Percentiles rank a stretch among this genome's conserved stretches.
phyloP scores from a whole-genome alignment of 345 rosid species.

The Rhizophora apiculata region DNA sequence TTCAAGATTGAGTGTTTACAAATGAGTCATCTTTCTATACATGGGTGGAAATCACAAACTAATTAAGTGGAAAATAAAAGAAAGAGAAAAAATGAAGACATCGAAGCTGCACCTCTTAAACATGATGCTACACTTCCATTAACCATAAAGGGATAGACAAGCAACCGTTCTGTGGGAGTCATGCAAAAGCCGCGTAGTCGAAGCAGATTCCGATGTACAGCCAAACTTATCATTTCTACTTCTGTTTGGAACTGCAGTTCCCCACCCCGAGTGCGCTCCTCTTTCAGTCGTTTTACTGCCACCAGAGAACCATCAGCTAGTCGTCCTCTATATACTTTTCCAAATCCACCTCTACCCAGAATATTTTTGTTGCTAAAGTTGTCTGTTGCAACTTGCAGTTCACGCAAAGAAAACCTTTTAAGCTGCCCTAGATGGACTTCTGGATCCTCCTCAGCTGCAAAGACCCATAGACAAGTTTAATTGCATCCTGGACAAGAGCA shows the following conservation, averaged over 20 bases:
- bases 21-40: no score
- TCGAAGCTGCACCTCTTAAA: constrained; percentile 58
- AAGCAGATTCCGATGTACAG: constrained; percentile 84
- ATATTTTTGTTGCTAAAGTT: no score
- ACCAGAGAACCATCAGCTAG: constrained; percentile 70
- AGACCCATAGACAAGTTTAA: no score
- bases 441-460: no score
- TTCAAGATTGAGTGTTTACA: not conserved
- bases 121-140: constrained; percentile 98
- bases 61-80: not conserved
- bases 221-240: constrained; percentile 95
- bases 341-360: no score
- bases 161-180: constrained; percentile 89
- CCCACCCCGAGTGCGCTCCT: constrained; percentile 82
- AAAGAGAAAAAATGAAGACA: not conserved
- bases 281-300: constrained; percentile 86
- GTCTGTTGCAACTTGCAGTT: no score
- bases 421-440: no score
- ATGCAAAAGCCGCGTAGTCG: constrained; percentile 90
- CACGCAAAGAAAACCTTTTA: no score
- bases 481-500: not conserved
- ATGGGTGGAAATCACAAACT: not conserved
- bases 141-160: constrained; percentile 82
- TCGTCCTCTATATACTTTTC: no score
- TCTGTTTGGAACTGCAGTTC: constrained; percentile 92